Evolutionary conservation across 2,329 filamentous ascomycete species (phyloP), one percentile per base, ranked within the genome.

Genomic region (Macrophomina pseudophaseolina): DNA sequence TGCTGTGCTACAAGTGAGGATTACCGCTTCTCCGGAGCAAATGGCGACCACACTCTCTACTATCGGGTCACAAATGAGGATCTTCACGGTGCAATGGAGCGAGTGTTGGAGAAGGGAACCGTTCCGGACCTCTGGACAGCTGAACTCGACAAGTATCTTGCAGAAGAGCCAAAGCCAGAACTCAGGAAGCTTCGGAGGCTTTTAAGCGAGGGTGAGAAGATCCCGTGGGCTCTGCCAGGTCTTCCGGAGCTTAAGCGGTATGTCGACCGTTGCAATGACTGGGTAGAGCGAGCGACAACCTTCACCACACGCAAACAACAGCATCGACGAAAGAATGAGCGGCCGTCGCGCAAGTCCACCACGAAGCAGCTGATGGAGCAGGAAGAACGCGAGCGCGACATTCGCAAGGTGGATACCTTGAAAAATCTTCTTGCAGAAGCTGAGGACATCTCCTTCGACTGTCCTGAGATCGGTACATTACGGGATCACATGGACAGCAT

Each of bases 271-370:
- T 98, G 95, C 83, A 96, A 97, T 79, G 93, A 97, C 76, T 97
- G 96, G 91, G 93, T 97, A 69, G 95, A 98, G 74, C 94, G 98
- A 81, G 95, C 95, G 70, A 95, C 92, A 74, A 94, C 91, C 76
- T 99, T 96, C 82, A 97, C 94, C 74, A 94, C 95, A 67, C 91
- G 95, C 72, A 99, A 99, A 82, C 94, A 97, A 81, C 94, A 97
- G 80, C 97, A 96, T 75, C 91, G 95, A 69, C 92, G 94, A 69
- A 98, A 98, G 80, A 97, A 91, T 78, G 94, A 97, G 74, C 95
- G 93, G 75, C 87, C 87, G 52, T 95, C 91, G 88, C 91, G 93
- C 70, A 90, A 88, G 73, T 87, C 89, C 65, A 87, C 87, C 72
- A 85, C 89, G 60, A 94, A 91, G 78, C 71, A 74, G 23, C 90